Evolutionary conservation across 306 rosid genomes (phyloP), one percentile per base, ranked within the genome.

Genomic region (Hylodesmum podocarpum): DNA sequence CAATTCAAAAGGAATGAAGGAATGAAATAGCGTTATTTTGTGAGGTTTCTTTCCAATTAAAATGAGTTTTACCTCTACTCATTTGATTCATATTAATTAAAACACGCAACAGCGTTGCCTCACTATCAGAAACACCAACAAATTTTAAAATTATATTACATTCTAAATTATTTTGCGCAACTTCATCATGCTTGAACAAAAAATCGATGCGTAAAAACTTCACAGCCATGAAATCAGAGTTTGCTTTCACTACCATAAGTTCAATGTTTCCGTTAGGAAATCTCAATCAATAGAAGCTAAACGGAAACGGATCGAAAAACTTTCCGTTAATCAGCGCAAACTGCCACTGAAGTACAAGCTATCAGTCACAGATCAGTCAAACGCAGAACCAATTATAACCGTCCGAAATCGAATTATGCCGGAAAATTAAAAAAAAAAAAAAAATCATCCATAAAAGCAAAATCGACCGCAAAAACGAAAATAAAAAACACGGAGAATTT

Each of bases 311-410:
- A 85, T 78, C 88, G 69, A 66, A 65, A 28, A 51, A 65, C 16
- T 64, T 53, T 44, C 41, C 43, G 14, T n/a, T 41, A 78, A 79
- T 79, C 74, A 79, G 36, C 55, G 61, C 33, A 70, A 65, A 43
- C 12, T 34, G 9, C 80, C 4, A 74, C 39, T 40, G 24, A 70
- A 78, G 80, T 78, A 55, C 39, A 75, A 50, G 72, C 54, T 21
- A 66, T 46, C 50, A 71, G 22, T 40, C 44, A 71, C 51, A 73
- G 82, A 85, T 79, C 86, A 72, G 72, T 82, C 39, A 34, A 39
- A 46, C 41, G 68, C 69, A 62, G 9, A 73, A 78, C 73, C 75
- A 44, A 58, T 29, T 18, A 54, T 43, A 1, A 66, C 40, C 51
- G 27, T 25, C 55, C 16, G 27, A 34, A 41, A 69, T 18, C 40